A percentile compares a stretch with the other conserved stretches of the same genome.
Evolutionary conservation across 768 basidiomycete species (phyloP).

Genomic region (Pulveroboletus frians): DNA sequence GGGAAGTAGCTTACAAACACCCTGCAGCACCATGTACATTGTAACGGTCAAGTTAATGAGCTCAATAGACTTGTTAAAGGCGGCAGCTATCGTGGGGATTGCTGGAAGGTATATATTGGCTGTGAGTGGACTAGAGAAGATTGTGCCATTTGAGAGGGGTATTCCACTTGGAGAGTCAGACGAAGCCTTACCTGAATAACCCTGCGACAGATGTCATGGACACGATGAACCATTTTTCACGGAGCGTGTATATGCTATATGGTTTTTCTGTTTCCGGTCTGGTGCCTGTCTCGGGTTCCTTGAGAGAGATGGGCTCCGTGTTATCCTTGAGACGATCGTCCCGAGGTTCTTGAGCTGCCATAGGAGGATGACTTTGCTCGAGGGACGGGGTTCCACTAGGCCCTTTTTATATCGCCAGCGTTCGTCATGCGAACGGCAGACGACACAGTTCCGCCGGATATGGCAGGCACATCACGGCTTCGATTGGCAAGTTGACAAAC

Average conservation of each 20-base stretch:
- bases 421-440: neutral
- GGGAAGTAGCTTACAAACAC: conserved; percentile 33
- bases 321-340: neutral
- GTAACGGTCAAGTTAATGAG: conserved; percentile 77
- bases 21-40: conserved; percentile 50
- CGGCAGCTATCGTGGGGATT: conserved; percentile 58
- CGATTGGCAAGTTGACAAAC: neutral
- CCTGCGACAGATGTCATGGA: conserved; percentile 55
- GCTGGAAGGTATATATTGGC: conserved; percentile 78
- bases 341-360: neutral
- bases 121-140: conserved; percentile 51
- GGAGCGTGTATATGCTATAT: conserved; percentile 46
- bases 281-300: neutral
- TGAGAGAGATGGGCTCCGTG: neutral
- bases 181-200: conserved; percentile 49
- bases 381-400: too few relatives aligned
- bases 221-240: conserved; percentile 70
- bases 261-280: conserved; percentile 10
- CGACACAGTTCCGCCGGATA: neutral
- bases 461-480: neutral
- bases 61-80: conserved; percentile 60
- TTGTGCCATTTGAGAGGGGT: neutral
- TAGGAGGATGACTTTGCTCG: neutral
- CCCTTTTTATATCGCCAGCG: neutral
- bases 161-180: neutral